Base-by-base conservation (phyloP, 2,329 filamentous ascomycete genomes). In the Paraphoma sp. region DNA sequence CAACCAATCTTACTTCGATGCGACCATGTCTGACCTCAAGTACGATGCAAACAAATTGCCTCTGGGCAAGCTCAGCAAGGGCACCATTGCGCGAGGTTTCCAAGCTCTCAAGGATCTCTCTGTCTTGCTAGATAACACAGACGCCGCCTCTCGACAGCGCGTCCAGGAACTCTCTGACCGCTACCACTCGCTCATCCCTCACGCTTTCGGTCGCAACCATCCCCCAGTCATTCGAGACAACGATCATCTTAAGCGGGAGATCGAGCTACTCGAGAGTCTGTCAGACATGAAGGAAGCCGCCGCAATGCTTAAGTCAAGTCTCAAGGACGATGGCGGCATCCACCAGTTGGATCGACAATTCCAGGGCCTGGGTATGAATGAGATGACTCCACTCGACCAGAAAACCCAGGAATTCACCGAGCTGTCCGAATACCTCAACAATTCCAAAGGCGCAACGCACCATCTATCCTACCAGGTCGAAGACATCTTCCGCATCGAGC, bases 251-350 rank as follows among this genome's bases (percentile, higher is more conserved):
- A 92, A 93, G 78, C 84, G 79, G 65, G 92, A 96, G 77, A 84
- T 94, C 64, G 89, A 91, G 44, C 83, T 96, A 63, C 84, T 96
- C 0, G 91, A 96, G 68, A 90, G 87, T 58, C 79, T 96, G 71
- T 89, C 87, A 2, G 91, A 95, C 68, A 94, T 96, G 90, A 93
- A 93, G 76, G 89, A 91, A 57, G 88, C 91, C 1, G 86, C 87
- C 18, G 84, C 88, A 28, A 89, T 96, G 69, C 89, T 96, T 84
- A 93, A 91, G 76, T 79, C 79, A n/a, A 79, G 78, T 40, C 78
- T 84, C 29, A 78, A 78, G 9, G 80, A 83, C 8, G 74, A 78
- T 5, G 75, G 78, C 54, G 78, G 79, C 11, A 68, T 91, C 14
- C 86, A 93, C 66, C 80, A 82, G 12, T 82, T 94, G 6, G 92